A percentile compares a stretch with the other conserved stretches of the same genome.
Evolutionary conservation across 371 early-diverging fungal genomes (phyloP).

Genomic region (Apophysomyces variabilis): DNA sequence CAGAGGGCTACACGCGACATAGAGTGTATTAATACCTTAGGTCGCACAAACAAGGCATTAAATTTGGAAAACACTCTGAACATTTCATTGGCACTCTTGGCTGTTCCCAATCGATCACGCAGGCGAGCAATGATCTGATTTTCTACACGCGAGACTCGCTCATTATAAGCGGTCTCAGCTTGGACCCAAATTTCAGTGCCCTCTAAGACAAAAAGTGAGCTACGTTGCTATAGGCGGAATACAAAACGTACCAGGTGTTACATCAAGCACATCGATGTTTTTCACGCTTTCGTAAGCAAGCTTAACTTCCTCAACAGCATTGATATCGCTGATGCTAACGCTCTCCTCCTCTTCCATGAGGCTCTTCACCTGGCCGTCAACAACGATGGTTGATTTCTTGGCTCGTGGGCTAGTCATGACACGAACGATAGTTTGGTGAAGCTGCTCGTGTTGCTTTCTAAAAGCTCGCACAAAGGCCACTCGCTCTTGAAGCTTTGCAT

Average conservation of each 20-base stretch:
- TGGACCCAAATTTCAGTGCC: constrained; percentile 94
- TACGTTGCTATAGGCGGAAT: neutral
- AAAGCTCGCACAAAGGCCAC: constrained; percentile 88
- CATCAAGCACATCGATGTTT: constrained; percentile 94
- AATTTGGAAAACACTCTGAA: constrained; percentile 98
- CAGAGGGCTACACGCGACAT: neutral
- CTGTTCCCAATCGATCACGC: constrained; percentile 92
- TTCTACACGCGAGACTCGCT: constrained; percentile 94
- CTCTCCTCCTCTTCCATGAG: constrained; percentile 62
- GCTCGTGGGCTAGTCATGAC: constrained; percentile 84
- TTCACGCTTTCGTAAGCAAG: constrained; percentile 93
- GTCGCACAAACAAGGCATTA: constrained; percentile 97
- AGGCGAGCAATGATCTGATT: constrained; percentile 95
- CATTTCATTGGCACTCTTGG: constrained; percentile 98
- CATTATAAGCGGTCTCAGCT: constrained; percentile 93
- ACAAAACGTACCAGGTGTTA: constrained; percentile 63
- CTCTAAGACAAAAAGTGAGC: constrained; percentile 53
- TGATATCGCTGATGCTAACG: constrained; percentile 68
- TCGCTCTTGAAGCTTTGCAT: constrained; percentile 93
- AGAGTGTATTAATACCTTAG: constrained; percentile 64
- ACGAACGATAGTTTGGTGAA: constrained; percentile 91
- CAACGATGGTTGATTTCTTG: constrained; percentile 54
- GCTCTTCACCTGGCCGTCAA: constrained; percentile 55
- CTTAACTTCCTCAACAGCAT: constrained; percentile 89
- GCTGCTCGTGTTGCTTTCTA: constrained; percentile 95